phyloP scores from a whole-genome alignment of 768 basidiomycete species.

The Mycena capillaripes region DNA sequence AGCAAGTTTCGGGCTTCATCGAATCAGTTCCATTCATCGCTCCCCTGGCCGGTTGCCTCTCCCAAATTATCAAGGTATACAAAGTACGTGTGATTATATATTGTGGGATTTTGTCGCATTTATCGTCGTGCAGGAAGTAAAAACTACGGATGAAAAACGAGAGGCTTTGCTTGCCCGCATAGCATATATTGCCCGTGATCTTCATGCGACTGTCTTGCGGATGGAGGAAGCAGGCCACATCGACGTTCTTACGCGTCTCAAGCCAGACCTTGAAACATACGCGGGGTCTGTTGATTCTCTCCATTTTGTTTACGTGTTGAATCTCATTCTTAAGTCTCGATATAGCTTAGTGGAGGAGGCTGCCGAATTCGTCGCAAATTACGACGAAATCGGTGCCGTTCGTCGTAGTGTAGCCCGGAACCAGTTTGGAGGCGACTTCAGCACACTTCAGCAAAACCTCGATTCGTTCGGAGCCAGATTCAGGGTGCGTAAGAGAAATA shows the following conservation, averaged over 20 bases:
- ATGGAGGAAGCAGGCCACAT: not conserved
- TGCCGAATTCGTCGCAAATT: not conserved
- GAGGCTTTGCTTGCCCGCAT: not conserved
- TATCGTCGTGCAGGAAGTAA: conserved; percentile 1
- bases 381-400: not conserved
- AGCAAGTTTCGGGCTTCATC: not conserved
- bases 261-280: conserved; percentile 2
- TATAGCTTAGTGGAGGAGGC: not conserved
- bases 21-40: conserved; percentile 2
- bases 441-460: not conserved
- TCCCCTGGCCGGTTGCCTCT: conserved; percentile 1
- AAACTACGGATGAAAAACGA: not conserved
- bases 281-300: not conserved
- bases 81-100: not conserved
- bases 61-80: conserved; percentile 5
- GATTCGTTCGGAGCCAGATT: conserved; percentile 21
- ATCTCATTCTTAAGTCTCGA: not conserved
- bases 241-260: not conserved
- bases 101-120: not conserved
- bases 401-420: not conserved
- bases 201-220: not conserved
- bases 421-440: not conserved
- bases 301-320: not conserved
- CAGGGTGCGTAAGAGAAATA: not conserved
- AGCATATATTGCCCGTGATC: not conserved